phyloP scores from a whole-genome alignment of 495 filamentous ascomycete species.

The Aspergillus kassunensis region DNA sequence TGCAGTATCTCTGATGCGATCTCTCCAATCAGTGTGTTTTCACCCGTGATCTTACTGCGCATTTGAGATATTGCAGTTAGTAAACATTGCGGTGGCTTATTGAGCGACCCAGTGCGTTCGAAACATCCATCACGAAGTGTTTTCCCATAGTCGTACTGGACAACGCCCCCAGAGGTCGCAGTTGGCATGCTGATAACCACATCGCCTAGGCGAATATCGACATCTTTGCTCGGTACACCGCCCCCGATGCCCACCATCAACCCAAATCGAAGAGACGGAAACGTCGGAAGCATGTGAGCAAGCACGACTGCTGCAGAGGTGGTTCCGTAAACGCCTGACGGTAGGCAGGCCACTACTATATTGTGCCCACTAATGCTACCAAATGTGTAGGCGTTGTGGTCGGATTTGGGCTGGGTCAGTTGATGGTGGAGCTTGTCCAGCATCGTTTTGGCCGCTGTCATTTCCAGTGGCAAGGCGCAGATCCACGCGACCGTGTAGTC shows the following conservation, averaged over 20 bases:
- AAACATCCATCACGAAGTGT: slow-evolving; percentile 11
- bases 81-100: slow-evolving; percentile 19
- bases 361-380: slow-evolving; percentile 29
- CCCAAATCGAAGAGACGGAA: slow-evolving; percentile 20
- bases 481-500: not conserved
- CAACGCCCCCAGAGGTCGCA: slow-evolving; percentile 19
- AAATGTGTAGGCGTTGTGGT: slow-evolving; percentile 31
- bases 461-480: slow-evolving; percentile 25
- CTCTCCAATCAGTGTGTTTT: slow-evolving; percentile 10
- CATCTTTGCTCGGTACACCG: slow-evolving; percentile 22
- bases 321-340: slow-evolving; percentile 23
- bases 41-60: slow-evolving; percentile 9
- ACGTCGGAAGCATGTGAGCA: slow-evolving; percentile 23
- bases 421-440: slow-evolving; percentile 25
- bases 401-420: slow-evolving; percentile 10
- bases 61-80: slow-evolving; percentile 28
- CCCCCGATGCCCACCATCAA: slow-evolving; percentile 38
- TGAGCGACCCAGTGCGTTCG: too few species aligned
- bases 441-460: slow-evolving; percentile 26
- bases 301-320: slow-evolving; percentile 23
- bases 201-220: slow-evolving; percentile 35
- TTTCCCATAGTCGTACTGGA: slow-evolving; percentile 41
- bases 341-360: slow-evolving; percentile 33
- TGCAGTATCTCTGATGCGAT: slow-evolving; percentile 16
- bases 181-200: slow-evolving; percentile 31